Evolutionary conservation across 1,284 basidiomycete genomes (phyloP).

Genomic region (Agroathelia rolfsii): DNA sequence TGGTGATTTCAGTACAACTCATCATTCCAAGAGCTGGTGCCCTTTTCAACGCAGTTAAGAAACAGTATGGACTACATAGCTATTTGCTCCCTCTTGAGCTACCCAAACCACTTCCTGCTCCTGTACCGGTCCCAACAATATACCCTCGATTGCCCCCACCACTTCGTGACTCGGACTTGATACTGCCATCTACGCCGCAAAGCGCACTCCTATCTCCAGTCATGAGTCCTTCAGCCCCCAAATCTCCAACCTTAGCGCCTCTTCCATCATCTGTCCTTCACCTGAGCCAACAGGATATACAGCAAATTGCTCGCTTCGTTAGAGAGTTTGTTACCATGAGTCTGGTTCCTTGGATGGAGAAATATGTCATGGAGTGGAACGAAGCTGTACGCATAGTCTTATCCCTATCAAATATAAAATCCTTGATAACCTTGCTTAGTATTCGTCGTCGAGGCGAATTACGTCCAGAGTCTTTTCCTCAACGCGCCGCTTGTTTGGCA

Average conservation of each 20-base stretch:
- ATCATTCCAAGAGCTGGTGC: conserved; percentile 49
- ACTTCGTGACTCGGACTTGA: conserved; percentile 23
- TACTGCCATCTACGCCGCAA: not conserved
- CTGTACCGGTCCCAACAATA: conserved; percentile 53
- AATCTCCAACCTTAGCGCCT: conserved; percentile 12
- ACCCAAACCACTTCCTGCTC: conserved; percentile 48
- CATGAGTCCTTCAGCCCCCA: conserved; percentile 12
- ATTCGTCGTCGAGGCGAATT: conserved; percentile 74
- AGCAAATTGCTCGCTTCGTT: conserved; percentile 72
- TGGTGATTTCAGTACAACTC: conserved; percentile 3
- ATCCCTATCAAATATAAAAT: conserved; percentile 1
- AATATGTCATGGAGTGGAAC: conserved; percentile 88
- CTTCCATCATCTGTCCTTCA: conserved; percentile 34
- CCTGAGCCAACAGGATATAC: conserved; percentile 71
- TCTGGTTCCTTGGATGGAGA: conserved; percentile 94
- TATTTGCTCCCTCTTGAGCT: conserved; percentile 56
- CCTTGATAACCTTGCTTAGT: conserved; percentile 30
- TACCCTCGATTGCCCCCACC: conserved; percentile 57
- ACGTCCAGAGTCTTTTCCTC: conserved; percentile 79
- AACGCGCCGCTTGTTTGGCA: conserved; percentile 82
- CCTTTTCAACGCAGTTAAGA: conserved; percentile 73
- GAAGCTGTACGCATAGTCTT: conserved; percentile 51
- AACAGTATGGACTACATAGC: conserved; percentile 67
- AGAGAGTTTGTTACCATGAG: conserved; percentile 89
- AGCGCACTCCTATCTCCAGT: conserved; percentile 9